A percentile compares a stretch with the other conserved stretches of the same genome.
Conservation (phyloP, 257 asterid genomes). For the Lycium ferocissimum region DNA sequence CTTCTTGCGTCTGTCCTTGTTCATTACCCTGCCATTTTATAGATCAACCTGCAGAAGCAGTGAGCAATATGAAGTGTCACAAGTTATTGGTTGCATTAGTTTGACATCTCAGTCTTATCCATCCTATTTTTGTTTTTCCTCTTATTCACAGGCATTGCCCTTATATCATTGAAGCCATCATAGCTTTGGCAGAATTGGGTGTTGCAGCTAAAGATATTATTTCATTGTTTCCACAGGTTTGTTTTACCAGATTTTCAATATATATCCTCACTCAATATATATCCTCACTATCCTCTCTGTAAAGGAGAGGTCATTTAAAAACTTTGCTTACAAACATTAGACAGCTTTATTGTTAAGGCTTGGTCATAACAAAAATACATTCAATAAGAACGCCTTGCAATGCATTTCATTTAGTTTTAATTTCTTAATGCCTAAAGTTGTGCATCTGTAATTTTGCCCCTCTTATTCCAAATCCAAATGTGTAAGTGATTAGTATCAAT, state of each 20-base stretch:
- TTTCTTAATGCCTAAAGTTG: constrained; percentile 2
- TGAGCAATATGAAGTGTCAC: constrained; percentile 21
- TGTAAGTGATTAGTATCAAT: constrained; percentile 1
- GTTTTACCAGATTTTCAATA: constrained; percentile 31
- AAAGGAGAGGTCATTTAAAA: neutral
- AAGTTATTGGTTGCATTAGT: constrained; percentile 10
- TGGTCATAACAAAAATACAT: constrained; percentile 1
- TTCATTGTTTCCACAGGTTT: constrained; percentile 85
- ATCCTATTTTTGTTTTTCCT: constrained; percentile 11
- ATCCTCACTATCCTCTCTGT: neutral
- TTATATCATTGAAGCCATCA: constrained; percentile 81
- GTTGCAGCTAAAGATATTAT: constrained; percentile 80
- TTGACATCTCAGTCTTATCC: constrained; percentile 2
- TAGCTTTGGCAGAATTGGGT: constrained; percentile 93
- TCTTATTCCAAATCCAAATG: constrained; percentile 18
- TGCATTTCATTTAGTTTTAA: constrained; percentile 12
- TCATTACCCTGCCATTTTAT: neutral
- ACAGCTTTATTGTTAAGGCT: neutral
- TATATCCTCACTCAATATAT: neutral
- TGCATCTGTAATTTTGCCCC: neutral
- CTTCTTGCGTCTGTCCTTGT: neutral
- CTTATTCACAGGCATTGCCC: constrained; percentile 76
- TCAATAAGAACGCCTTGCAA: constrained; percentile 14
- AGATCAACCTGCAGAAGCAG: neutral
- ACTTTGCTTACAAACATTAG: neutral